Evolutionary conservation across 2,329 filamentous ascomycete species (phyloP).

Genomic region (Cladosporium sp.): DNA sequence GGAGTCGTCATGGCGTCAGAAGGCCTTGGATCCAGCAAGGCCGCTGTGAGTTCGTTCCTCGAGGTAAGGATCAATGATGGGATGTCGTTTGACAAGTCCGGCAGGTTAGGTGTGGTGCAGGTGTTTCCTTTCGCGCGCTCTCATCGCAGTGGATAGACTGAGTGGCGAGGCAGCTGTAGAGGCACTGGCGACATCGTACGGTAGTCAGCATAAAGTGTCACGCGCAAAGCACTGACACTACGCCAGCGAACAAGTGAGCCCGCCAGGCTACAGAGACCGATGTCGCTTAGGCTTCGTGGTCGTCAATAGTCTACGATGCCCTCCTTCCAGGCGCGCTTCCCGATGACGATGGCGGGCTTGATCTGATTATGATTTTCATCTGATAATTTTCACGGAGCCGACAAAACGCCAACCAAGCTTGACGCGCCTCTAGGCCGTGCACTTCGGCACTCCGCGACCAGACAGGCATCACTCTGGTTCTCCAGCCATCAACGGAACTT

Average conservation of each 20-base stretch:
- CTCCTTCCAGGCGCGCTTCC: background rate
- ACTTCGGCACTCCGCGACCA: too few species aligned
- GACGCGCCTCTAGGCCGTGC: too few species aligned
- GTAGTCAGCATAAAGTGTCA: background rate
- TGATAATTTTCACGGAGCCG: slow-evolving; percentile 3
- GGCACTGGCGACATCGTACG: slow-evolving; percentile 1
- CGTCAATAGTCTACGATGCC: background rate
- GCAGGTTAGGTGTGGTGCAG: background rate
- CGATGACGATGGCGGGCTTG: slow-evolving; percentile 1
- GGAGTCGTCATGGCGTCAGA: background rate
- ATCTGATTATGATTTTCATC: background rate
- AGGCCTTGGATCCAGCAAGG: background rate
- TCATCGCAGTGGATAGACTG: slow-evolving; percentile 5
- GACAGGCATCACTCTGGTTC: too few species aligned
- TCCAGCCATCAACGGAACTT: too few species aligned
- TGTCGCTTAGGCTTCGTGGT: slow-evolving; percentile 7
- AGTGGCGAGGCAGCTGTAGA: slow-evolving; percentile 5
- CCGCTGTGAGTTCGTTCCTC: background rate
- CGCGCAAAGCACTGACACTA: slow-evolving; percentile 9
- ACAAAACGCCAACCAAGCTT: background rate
- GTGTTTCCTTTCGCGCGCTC: background rate
- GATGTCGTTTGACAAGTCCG: background rate
- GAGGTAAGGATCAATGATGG: background rate
- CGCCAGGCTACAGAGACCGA: slow-evolving; percentile 9
- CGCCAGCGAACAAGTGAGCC: background rate